Evolutionary conservation across 1,284 basidiomycete species (phyloP).

Genomic region (Hemileia vastatrix): DNA sequence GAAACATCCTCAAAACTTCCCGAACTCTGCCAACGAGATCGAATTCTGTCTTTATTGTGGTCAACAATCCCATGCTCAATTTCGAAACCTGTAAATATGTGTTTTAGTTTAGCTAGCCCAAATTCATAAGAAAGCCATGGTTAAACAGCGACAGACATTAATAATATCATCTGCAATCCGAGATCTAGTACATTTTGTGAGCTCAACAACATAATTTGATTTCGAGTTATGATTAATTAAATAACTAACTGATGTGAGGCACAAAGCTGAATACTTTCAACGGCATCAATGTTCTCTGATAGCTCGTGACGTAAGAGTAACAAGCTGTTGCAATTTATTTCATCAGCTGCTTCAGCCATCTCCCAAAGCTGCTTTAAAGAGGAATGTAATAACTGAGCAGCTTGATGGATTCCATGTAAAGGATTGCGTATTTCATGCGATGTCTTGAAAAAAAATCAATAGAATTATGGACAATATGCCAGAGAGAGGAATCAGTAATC

Average conservation of each 20-base stretch:
- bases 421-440: conserved; percentile 22
- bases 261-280: conserved; percentile 36
- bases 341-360: background rate
- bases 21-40: conserved; percentile 9
- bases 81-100: conserved; percentile 10
- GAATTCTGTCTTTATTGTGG: conserved; percentile 20
- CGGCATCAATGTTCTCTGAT: conserved; percentile 33
- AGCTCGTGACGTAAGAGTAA: conserved; percentile 28
- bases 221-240: no score
- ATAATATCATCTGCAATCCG: conserved; percentile 23
- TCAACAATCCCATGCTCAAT: conserved; percentile 18
- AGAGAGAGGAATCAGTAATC: no score
- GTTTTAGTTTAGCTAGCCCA: background rate
- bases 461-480: no score
- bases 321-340: conserved; percentile 16
- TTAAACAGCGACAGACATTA: background rate
- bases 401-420: conserved; percentile 22
- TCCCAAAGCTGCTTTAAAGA: conserved; percentile 4
- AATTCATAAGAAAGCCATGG: background rate
- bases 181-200: conserved; percentile 5
- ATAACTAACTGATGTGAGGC: conserved; percentile 29
- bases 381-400: conserved; percentile 16
- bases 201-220: no score
- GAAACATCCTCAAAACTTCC: conserved; percentile 19
- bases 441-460: conserved; percentile 7